Conservation (phyloP, 2,329 filamentous ascomycete species). For the Curvularia eragrostidis region DNA sequence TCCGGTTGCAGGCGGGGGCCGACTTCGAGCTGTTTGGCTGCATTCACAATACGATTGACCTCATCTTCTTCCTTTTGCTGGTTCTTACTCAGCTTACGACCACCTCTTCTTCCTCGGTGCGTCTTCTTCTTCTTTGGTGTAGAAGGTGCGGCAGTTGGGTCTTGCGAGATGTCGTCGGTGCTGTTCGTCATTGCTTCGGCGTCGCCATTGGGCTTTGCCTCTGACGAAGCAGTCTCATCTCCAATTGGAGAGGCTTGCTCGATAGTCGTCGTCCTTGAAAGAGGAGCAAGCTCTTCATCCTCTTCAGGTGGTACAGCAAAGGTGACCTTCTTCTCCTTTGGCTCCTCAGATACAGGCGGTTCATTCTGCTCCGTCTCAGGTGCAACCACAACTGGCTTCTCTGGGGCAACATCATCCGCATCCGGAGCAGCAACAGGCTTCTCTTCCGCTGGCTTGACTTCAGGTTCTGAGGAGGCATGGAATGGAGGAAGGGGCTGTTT, state of each 20-base stretch:
- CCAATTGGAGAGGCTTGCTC: constrained; percentile 34
- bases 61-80: constrained; percentile 47
- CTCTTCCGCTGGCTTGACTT: constrained; percentile 10
- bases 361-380: constrained; percentile 16
- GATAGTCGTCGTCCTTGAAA: constrained; percentile 45
- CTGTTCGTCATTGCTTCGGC: constrained; percentile 16
- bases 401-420: constrained; percentile 9
- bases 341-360: constrained; percentile 21
- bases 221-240: constrained; percentile 18
- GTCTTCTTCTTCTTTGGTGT: constrained; percentile 58
- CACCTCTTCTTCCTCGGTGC: constrained; percentile 57
- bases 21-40: constrained; percentile 49
- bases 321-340: constrained; percentile 44
- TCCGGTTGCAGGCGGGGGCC: constrained; percentile 48
- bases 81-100: constrained; percentile 55
- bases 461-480: constrained; percentile 12
- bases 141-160: constrained; percentile 27
- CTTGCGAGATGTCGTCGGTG: constrained; percentile 31
- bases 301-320: constrained; percentile 43
- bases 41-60: constrained; percentile 49
- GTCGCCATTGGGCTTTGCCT: constrained; percentile 15
- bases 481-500: constrained; percentile 17
- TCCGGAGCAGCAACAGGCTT: constrained; percentile 5
- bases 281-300: constrained; percentile 42
- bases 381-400: constrained; percentile 10